Base-by-base conservation (phyloP, 78 protist species). In the Creolimax fragrantissima region DNA sequence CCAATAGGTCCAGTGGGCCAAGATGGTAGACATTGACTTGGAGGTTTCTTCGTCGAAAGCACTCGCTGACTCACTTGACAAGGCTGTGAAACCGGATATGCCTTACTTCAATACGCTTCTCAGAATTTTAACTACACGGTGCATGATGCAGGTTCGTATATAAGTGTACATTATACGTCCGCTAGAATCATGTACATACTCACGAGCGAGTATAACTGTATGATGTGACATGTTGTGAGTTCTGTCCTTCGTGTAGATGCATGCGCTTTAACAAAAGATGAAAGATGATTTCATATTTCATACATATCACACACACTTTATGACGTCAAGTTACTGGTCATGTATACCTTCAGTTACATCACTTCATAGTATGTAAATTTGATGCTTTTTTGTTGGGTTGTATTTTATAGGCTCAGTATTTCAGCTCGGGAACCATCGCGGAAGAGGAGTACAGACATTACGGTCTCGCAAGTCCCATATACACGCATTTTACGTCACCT, bases 401-500 rank as follows among this genome's bases (percentile, higher is more conserved):
- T n/a, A n/a, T 58, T 1, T 58, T 58, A 58, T 24, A 91, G 35
- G 98, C 97, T 3, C 42, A 41, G 89, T 97, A 96, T 93, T 95
- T 97, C 92, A 41, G 91, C 47, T 43, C 96, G 2, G 97, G 97
- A 92, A 89, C 6, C 3, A 41, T 92, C 45, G 91, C 89, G 3
- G 24, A 43, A 4, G 41, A 3, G 5, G 95, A 94, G n/a, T 96
- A 41, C 90, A 7, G 2, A 17, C 99, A 97, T 86, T 97, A 94
- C 90, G 99, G 98, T 5, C 95, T 97, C 42, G 97, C 98, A 32
- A 2, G 58, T 2, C 95, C 92, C 17, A 91, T 94, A 81, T 99
- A 99, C 96, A 99, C 99, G 17, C 99, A 99, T 90, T 99, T 99
- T 95, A 99, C 99, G 0, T 96, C 98, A 2, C 99, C 99, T 5